These are phyloP conservation scores for Luffa aegyptiaca DNA, from an alignment of 306 rosid genomes.

Conservation along the genomic window DNA sequence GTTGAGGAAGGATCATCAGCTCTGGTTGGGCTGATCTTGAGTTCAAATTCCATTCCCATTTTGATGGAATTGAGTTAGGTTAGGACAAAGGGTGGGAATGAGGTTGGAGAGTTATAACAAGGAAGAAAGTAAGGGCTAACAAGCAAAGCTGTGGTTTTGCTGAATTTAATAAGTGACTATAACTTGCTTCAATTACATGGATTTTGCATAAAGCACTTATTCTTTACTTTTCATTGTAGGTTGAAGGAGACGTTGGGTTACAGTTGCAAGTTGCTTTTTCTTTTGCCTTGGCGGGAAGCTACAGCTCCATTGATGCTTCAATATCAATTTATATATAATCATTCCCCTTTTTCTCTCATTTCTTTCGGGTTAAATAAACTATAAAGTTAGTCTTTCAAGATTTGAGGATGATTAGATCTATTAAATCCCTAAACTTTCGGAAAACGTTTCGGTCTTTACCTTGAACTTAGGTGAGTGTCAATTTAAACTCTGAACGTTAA, in stretches of 20 bases:
- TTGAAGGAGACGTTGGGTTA: background rate
- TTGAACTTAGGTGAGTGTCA: too few species aligned
- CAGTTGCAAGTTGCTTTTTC: background rate
- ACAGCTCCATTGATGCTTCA: background rate
- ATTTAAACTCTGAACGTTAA: too few species aligned
- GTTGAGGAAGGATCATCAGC: constrained; percentile 25
- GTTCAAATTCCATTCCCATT: constrained; percentile 68
- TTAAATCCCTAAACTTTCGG: too few species aligned
- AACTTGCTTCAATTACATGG: background rate
- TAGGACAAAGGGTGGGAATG: background rate
- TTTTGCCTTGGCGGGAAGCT: background rate
- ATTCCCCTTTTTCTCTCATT: background rate
- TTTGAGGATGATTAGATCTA: too few species aligned
- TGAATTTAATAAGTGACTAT: background rate
- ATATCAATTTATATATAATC: background rate
- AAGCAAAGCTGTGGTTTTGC: background rate
- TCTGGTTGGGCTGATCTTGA: constrained; percentile 45
- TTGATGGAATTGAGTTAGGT: background rate
- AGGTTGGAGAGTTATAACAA: background rate
- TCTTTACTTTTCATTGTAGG: constrained; percentile 36
- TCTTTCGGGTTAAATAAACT: too few species aligned
- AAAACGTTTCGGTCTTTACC: too few species aligned
- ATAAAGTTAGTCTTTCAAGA: too few species aligned
- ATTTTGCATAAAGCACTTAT: constrained; percentile 39
- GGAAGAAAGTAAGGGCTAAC: background rate